Evolutionary conservation across 345 rosid genomes (phyloP).

Genomic region (Populus deltoides): DNA sequence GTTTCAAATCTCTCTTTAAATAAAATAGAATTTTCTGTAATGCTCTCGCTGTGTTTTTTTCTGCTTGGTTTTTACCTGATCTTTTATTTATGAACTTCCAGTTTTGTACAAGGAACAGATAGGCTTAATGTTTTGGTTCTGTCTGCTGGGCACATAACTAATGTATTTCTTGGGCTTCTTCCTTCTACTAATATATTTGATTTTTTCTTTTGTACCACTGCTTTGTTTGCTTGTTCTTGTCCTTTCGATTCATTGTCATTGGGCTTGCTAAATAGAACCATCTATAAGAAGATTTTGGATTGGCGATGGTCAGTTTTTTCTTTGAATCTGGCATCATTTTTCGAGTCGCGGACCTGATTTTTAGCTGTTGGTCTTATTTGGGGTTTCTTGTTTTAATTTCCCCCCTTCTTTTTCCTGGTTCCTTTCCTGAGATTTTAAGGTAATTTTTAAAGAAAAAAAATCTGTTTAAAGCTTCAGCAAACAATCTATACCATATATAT

Average conservation of each 20-base stretch:
- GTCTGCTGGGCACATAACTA: constrained; percentile 46
- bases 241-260: constrained; percentile 25
- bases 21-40: constrained; percentile 4
- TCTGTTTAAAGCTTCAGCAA: background rate
- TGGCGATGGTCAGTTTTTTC: constrained; percentile 32
- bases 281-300: constrained; percentile 22
- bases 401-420: constrained; percentile 14
- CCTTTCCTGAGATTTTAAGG: constrained; percentile 10
- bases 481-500: background rate
- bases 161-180: constrained; percentile 26
- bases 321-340: constrained; percentile 24
- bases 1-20: constrained; percentile 23
- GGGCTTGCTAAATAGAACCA: constrained; percentile 33
- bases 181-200: background rate
- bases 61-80: constrained; percentile 45
- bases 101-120: constrained; percentile 43
- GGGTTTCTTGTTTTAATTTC: constrained; percentile 20
- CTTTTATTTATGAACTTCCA: constrained; percentile 27
- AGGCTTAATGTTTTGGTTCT: constrained; percentile 45
- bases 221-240: constrained; percentile 8
- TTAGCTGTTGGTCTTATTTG: constrained; percentile 10
- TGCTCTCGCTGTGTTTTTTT: constrained; percentile 39
- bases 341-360: constrained; percentile 19
- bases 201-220: background rate
- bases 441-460: background rate